Conservation (phyloP, 305 asterid species). For the Salvia sclarea region DNA sequence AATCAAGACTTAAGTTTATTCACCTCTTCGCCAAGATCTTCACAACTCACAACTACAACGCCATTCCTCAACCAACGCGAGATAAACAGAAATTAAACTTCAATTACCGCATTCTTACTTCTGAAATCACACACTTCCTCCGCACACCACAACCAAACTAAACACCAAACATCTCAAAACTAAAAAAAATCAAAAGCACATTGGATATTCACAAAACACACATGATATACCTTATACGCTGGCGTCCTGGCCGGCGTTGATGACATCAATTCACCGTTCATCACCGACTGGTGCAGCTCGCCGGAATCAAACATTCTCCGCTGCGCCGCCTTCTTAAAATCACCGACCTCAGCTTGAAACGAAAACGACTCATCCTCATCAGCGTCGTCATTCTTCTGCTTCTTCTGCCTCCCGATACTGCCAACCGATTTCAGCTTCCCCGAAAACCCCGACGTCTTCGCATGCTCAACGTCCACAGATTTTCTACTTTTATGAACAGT, state of each 20-base stretch:
- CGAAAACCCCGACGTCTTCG: constrained; percentile 62
- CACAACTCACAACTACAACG: constrained; percentile 12
- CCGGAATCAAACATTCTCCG: constrained; percentile 54
- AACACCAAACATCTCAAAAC: neutral
- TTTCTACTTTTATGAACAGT: constrained; percentile 44
- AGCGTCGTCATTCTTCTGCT: neutral
- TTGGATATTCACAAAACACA: neutral
- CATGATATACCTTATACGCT: constrained; percentile 60
- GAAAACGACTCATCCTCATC: constrained; percentile 42
- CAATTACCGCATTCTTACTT: constrained; percentile 5
- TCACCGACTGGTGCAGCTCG: constrained; percentile 48
- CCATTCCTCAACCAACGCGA: constrained; percentile 18
- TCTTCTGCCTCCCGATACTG: constrained; percentile 53
- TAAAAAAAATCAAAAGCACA: constrained; percentile 6
- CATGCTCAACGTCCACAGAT: constrained; percentile 48
- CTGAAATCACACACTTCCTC: constrained; percentile 10
- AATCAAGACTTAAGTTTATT: constrained; percentile 18
- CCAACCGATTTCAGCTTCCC: constrained; percentile 64
- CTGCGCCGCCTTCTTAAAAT: constrained; percentile 45
- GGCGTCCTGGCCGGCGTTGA: constrained; percentile 50
- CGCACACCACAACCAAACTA: constrained; percentile 9
- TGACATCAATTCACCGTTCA: constrained; percentile 50
- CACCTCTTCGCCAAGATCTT: constrained; percentile 14
- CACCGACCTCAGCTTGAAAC: constrained; percentile 46
- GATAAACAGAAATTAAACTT: constrained; percentile 10